Evolutionary conservation across 2,329 filamentous ascomycete species (phyloP).

Genomic region (Aspergillus glaucus): DNA sequence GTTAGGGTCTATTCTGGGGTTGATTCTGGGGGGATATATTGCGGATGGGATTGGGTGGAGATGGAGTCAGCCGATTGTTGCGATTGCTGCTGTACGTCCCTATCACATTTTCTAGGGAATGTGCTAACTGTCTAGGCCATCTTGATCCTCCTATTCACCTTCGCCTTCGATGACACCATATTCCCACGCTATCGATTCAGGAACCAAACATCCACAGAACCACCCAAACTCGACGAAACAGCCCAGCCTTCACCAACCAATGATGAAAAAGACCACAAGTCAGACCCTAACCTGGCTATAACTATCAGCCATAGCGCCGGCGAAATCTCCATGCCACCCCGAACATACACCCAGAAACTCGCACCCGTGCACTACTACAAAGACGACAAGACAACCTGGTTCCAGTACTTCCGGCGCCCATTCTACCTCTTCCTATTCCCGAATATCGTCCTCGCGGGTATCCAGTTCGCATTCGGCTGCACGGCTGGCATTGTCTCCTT

Average conservation of each 20-base stretch:
- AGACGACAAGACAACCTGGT: conserved; percentile 33
- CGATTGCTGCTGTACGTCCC: conserved; percentile 22
- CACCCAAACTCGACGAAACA: neutral
- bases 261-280: conserved; percentile 2
- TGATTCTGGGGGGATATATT: conserved; percentile 34
- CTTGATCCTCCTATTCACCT: conserved; percentile 21
- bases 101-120: neutral
- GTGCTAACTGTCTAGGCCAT: conserved; percentile 10
- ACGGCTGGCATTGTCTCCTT: conserved; percentile 37
- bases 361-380: conserved; percentile 19
- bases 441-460: conserved; percentile 33
- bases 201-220: neutral
- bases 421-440: conserved; percentile 36
- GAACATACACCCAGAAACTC: conserved; percentile 18
- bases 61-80: conserved; percentile 28
- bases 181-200: conserved; percentile 28
- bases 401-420: conserved; percentile 36
- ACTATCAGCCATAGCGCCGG: conserved; percentile 11
- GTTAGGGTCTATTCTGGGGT: conserved; percentile 32
- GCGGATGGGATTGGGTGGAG: conserved; percentile 31
- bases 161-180: conserved; percentile 33
- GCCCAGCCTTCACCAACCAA: neutral
- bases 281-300: conserved; percentile 4
- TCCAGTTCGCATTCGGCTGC: conserved; percentile 38
- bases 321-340: conserved; percentile 13